Base-by-base conservation (phyloP, 78 protist species). In the Corallochytrium limacisporum region DNA sequence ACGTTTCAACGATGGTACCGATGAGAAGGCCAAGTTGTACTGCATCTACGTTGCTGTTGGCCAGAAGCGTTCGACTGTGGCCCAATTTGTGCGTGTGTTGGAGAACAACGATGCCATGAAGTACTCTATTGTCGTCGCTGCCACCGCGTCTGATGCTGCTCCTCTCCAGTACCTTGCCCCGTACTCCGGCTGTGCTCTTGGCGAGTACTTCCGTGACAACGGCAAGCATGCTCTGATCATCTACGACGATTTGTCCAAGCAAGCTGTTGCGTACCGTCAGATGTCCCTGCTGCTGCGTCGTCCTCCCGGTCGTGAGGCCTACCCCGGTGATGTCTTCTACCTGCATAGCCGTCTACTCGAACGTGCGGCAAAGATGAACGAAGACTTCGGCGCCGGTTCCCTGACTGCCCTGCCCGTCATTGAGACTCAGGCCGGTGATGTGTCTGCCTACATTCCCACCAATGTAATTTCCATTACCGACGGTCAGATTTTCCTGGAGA, bases 321-420 rank as follows among this genome's bases (percentile, higher is more conserved):
- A 83, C 84, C 88, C 88, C 49, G 88, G 88, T 35, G 88, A 83
- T 68, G 88, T 83, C 43, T 83, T 83, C 83, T 83, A 83, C 83
- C 77, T 83, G 39, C 88, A 83, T 81, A 72, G 81, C 36, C 84
- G 88, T 32, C 79, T 83, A 13, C 80, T 83, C 33, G 88, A 83
- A 73, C 79, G 88, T 44, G 82, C 88, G 6, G 77, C 84, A 69
- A 83, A 72, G 80, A 61, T 83, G 77, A 22, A 43, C 46, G 43
- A 62, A 12, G 55, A 2, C 16, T 0, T 33, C 39, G 71, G 68
- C 9, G 72, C 48, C 49, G 88, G 88, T 33, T 83, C 88, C 28
- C 44, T 83, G 32, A 83, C 88, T 18, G 88, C 84, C 59, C 76
- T 83, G 29, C 88, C 88, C 65, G 40, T 83, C 51, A 69, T 83